These are phyloP conservation scores for Plectosphaerella plurivora DNA, from an alignment of 2,329 filamentous ascomycete genomes.

Conservation along the genomic window DNA sequence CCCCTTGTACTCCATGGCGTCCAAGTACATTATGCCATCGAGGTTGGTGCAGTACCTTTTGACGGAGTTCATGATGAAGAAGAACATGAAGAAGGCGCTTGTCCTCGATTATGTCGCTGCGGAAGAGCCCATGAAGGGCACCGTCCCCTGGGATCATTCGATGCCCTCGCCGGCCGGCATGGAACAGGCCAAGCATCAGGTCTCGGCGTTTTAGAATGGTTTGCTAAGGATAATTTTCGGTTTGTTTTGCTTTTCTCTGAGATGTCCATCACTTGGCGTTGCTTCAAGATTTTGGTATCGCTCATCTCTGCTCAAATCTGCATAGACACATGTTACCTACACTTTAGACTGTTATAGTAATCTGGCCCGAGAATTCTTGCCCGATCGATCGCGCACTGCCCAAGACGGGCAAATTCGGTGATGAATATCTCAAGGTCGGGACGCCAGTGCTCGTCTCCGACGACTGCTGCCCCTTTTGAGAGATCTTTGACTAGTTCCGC, in stretches of 20 bases:
- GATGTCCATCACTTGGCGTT: too few relatives aligned
- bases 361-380: not conserved
- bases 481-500: not conserved
- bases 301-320: too few relatives aligned
- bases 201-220: too few relatives aligned
- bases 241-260: too few relatives aligned
- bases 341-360: too few relatives aligned
- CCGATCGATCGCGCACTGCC: not conserved
- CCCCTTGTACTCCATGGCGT: slow-evolving; percentile 16
- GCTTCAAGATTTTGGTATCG: too few relatives aligned
- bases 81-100: slow-evolving; percentile 3
- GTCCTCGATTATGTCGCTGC: slow-evolving; percentile 15
- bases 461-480: not conserved
- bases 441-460: not conserved
- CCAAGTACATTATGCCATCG: slow-evolving; percentile 12
- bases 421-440: not conserved
- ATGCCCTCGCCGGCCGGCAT: not conserved
- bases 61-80: slow-evolving; percentile 7
- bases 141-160: slow-evolving; percentile 6
- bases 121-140: slow-evolving; percentile 12
- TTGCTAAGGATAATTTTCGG: too few relatives aligned
- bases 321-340: too few relatives aligned
- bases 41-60: slow-evolving; percentile 4
- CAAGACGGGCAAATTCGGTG: not conserved
- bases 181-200: too few relatives aligned